Conservation (phyloP, 495 filamentous ascomycete species). For the Aspergillus baeticus region DNA sequence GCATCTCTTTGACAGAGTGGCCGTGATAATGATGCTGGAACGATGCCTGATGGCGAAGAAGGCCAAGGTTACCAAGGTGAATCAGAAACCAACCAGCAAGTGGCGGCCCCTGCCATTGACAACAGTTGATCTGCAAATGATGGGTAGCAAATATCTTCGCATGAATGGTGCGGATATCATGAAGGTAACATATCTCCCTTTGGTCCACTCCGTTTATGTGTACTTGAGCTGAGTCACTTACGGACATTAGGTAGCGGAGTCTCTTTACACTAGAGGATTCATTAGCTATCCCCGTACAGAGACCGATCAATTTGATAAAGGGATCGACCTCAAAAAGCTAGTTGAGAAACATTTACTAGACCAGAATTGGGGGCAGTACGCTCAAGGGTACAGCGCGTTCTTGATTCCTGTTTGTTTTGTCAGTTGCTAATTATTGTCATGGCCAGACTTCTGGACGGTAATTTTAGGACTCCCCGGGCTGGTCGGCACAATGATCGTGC, state of each 20-base stretch:
- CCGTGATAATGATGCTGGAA: conserved; percentile 80
- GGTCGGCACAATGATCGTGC: conserved; percentile 92
- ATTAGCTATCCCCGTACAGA: conserved; percentile 97
- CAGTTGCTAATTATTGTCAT: conserved; percentile 11
- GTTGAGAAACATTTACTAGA: conserved; percentile 82
- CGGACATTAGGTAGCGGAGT: conserved; percentile 63
- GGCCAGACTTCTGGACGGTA: conserved; percentile 66
- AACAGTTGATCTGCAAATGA: conserved; percentile 98
- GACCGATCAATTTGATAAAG: conserved; percentile 92
- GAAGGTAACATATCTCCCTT: conserved; percentile 46
- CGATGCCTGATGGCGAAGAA: conserved; percentile 73
- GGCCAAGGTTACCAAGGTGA: conserved; percentile 78
- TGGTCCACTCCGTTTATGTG: not conserved
- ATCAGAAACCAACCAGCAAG: conserved; percentile 88
- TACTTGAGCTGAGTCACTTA: conserved; percentile 8
- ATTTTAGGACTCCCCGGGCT: conserved; percentile 75
- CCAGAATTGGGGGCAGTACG: conserved; percentile 76
- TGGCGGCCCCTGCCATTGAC: conserved; percentile 93
- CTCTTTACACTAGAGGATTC: conserved; percentile 90
- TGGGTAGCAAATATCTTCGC: conserved; percentile 79
- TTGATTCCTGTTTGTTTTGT: not conserved
- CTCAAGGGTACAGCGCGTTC: conserved; percentile 50
- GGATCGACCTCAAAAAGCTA: conserved; percentile 77
- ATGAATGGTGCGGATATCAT: conserved; percentile 87
- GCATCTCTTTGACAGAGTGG: conserved; percentile 83